Evolutionary conservation across 495 filamentous ascomycete species (phyloP).

Genomic region (Extremus antarcticus): DNA sequence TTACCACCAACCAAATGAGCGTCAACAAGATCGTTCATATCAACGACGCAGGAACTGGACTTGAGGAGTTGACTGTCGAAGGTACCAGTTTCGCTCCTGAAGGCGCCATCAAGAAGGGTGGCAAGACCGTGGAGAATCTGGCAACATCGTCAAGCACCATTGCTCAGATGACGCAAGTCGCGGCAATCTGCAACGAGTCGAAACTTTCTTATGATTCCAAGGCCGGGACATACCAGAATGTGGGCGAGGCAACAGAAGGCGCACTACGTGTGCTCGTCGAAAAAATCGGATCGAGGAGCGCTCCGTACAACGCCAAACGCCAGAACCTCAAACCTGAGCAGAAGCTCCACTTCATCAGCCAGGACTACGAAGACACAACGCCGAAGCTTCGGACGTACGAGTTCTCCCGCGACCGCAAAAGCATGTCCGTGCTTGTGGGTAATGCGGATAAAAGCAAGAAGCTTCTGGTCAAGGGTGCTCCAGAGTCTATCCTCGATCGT

Average conservation of each 20-base stretch:
- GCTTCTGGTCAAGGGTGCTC: slow-evolving; percentile 93
- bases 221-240: slow-evolving; percentile 60
- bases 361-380: slow-evolving; percentile 67
- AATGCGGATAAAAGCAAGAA: slow-evolving; percentile 52
- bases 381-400: slow-evolving; percentile 80
- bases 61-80: slow-evolving; percentile 85
- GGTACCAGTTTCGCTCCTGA: slow-evolving; percentile 88
- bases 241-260: slow-evolving; percentile 94
- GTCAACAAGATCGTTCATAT: slow-evolving; percentile 86
- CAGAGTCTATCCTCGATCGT: slow-evolving; percentile 84
- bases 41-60: slow-evolving; percentile 53
- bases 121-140: slow-evolving; percentile 57
- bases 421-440: slow-evolving; percentile 93
- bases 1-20: slow-evolving; percentile 99
- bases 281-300: slow-evolving; percentile 72
- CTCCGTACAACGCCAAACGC: slow-evolving; percentile 44
- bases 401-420: slow-evolving; percentile 96
- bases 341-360: slow-evolving; percentile 66
- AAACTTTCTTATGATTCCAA: slow-evolving; percentile 71
- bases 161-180: slow-evolving; percentile 71
- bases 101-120: slow-evolving; percentile 56
- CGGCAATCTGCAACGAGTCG: slow-evolving; percentile 84
- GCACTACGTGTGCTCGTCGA: slow-evolving; percentile 84
- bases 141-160: slow-evolving; percentile 69
- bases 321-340: slow-evolving; percentile 40